Conservation (phyloP, 257 asterid genomes). For the Nicotiana tomentosiformis region DNA sequence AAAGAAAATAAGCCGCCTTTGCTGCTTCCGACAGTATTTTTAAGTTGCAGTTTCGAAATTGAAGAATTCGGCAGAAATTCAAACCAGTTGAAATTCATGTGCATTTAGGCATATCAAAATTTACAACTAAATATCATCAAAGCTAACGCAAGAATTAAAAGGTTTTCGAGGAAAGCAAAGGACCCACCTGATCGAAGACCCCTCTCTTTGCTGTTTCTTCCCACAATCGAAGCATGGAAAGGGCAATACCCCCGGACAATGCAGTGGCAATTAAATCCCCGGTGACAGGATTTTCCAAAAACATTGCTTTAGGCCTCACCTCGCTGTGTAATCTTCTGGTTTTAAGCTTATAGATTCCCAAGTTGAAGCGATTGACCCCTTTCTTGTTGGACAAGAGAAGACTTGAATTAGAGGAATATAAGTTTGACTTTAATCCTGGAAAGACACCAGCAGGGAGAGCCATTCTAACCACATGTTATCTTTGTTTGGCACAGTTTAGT, state of each 20-base stretch:
- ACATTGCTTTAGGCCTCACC: conserved; percentile 21
- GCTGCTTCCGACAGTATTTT: neutral
- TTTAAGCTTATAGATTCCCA: neutral
- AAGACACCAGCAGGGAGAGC: neutral
- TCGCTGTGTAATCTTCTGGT: conserved; percentile 1
- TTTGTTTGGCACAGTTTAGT: neutral
- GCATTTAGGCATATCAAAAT: neutral
- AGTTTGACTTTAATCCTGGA: neutral
- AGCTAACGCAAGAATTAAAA: neutral
- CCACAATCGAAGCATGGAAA: conserved; percentile 32
- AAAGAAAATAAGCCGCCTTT: neutral
- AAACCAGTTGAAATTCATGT: neutral
- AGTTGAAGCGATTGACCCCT: neutral
- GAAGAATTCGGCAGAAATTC: neutral
- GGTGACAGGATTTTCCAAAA: conserved; percentile 16
- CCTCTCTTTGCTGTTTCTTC: conserved; percentile 34
- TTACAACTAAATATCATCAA: neutral
- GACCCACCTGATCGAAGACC: conserved; percentile 34
- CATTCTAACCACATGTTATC: neutral
- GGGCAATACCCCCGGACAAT: conserved; percentile 28
- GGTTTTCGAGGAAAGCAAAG: neutral
- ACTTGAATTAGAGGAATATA: neutral
- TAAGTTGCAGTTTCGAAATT: neutral
- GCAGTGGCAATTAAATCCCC: conserved; percentile 33
- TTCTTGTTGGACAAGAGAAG: neutral